phyloP scores from a whole-genome alignment of 2,329 filamentous ascomycete genomes.

The Trichophyton verrucosum region DNA sequence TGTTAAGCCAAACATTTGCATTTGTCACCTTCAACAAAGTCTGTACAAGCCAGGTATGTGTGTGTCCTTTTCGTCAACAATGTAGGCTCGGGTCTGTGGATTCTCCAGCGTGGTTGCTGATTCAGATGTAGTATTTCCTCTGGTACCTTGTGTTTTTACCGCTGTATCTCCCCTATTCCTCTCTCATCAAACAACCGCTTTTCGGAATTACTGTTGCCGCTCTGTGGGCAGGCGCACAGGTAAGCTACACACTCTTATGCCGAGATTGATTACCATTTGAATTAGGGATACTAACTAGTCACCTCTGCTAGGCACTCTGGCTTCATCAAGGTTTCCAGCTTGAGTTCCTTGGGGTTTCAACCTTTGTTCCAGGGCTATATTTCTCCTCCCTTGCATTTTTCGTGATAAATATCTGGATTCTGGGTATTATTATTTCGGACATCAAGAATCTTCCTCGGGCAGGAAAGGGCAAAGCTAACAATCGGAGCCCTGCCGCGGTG shows the following conservation, averaged over 20 bases:
- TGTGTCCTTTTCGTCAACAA: too few relatives aligned
- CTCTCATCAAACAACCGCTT: constrained; percentile 48
- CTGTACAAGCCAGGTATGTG: constrained; percentile 81
- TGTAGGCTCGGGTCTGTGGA: too few relatives aligned
- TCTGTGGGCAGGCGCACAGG: constrained; percentile 66
- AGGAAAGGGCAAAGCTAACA: not conserved
- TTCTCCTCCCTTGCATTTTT: constrained; percentile 66
- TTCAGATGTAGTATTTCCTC: constrained; percentile 64
- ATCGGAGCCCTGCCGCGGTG: not conserved
- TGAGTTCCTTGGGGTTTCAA: constrained; percentile 68
- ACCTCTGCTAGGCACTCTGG: constrained; percentile 46
- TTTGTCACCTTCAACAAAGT: constrained; percentile 99
- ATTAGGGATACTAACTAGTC: not conserved
- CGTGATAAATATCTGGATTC: constrained; percentile 70
- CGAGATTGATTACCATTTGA: not conserved
- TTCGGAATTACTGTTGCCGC: constrained; percentile 53
- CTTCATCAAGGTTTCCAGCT: constrained; percentile 62
- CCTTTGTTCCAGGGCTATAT: constrained; percentile 79
- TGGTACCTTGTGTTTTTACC: constrained; percentile 96
- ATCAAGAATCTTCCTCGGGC: constrained; percentile 21
- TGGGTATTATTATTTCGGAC: constrained; percentile 68
- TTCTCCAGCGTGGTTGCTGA: too few relatives aligned
- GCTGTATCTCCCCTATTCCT: constrained; percentile 73
- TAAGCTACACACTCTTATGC: constrained; percentile 19
- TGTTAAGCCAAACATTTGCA: constrained; percentile 91